Evolutionary conservation across 139 green algal species (phyloP), one percentile per base, ranked within the genome.

Genomic region (Mesostigma viride): DNA sequence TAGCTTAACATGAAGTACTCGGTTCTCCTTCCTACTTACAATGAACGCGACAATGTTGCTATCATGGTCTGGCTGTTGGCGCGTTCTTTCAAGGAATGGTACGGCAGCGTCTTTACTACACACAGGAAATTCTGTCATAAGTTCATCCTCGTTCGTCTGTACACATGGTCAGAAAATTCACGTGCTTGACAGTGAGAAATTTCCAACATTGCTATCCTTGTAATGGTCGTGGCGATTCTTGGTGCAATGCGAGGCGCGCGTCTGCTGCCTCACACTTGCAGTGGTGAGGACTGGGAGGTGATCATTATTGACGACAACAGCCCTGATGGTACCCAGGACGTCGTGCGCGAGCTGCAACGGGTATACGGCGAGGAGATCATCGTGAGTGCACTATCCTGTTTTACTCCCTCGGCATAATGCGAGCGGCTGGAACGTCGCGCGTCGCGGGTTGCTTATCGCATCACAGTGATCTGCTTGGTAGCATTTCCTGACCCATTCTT

Each of bases 11-110:
- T n/a, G n/a, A n/a, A n/a, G 60, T 90, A 88, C 73, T 89, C 82
- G 5, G 87, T 98, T 14, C 84, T 98, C 56, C 73, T 97, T 20
- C 92, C 92, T 0, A 98, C 92, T 1, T 98, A 94, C 81, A 98
- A 98, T 47, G 92, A 98, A 74, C 51, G 76, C 1, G 76, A 93
- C 5, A 98, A 98, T 75, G 87, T 97, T 3, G 69, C 77, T 0
- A 72, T 96, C 0, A 76, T 96, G 0, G 48, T 88, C 0, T 91
- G 69, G 67, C 70, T 98, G 36, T 70, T 98, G 1, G 68, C 87
- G n/a, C 40, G 40, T 17, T 24, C 40, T 53, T 53, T 53, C n/a
- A n/a, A n/a, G n/a, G n/a, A n/a, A n/a, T n/a, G n/a, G n/a, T n/a
- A n/a, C n/a, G n/a, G n/a, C n/a, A n/a, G n/a, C n/a, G n/a, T n/a